Conservation (phyloP, 1,284 basidiomycete species). For the Austropuccinia psidii region DNA sequence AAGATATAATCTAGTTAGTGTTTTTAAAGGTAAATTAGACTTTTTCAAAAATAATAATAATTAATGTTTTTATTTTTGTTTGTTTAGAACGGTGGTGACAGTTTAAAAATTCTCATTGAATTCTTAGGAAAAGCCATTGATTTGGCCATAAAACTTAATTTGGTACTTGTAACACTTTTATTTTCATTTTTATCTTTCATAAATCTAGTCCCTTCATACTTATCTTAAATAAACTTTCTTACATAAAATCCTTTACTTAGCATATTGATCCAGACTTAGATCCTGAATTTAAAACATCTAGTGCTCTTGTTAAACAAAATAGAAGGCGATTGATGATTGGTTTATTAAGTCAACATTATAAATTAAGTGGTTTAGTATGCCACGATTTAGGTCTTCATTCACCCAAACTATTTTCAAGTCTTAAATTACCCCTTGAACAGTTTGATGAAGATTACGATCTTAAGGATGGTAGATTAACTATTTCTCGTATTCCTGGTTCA, state of each 20-base stretch:
- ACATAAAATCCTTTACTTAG: background rate
- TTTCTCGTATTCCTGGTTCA: background rate
- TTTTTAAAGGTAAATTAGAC: background rate
- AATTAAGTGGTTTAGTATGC: slow-evolving; percentile 26
- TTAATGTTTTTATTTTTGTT: background rate
- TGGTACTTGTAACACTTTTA: background rate
- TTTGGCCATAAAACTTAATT: slow-evolving; percentile 4
- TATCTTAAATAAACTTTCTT: background rate
- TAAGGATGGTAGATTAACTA: background rate
- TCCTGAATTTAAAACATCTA: slow-evolving; percentile 11
- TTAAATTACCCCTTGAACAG: slow-evolving; percentile 16
- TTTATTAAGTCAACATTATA: slow-evolving; percentile 22
- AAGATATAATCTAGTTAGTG: slow-evolving; percentile 13
- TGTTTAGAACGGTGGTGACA: slow-evolving; percentile 25
- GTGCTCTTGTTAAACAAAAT: slow-evolving; percentile 15
- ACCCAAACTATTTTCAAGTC: background rate
- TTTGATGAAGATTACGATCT: slow-evolving; percentile 29
- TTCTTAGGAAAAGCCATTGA: slow-evolving; percentile 21
- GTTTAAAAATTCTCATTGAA: slow-evolving; percentile 7
- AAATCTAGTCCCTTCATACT: background rate
- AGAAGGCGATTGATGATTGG: slow-evolving; percentile 29
- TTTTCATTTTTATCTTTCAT: background rate
- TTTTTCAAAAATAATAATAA: background rate
- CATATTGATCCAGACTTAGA: slow-evolving; percentile 25
- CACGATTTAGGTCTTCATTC: slow-evolving; percentile 19